Evolutionary conservation across 306 rosid species (phyloP).

Genomic region (Canavalia ensiformis): DNA sequence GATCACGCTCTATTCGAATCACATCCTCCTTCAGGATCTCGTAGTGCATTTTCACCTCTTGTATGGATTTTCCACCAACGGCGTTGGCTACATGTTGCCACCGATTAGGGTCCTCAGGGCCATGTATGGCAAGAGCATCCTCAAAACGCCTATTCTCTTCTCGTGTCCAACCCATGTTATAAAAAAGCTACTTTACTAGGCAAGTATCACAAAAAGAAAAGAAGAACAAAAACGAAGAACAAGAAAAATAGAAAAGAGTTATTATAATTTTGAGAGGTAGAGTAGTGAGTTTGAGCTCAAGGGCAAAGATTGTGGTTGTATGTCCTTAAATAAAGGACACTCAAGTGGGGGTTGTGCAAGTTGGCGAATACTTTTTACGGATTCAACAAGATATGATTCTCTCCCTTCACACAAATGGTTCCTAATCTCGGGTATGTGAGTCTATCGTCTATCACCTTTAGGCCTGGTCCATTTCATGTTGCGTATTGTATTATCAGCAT

Average conservation of each 20-base stretch:
- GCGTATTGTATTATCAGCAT: slow-evolving; percentile 45
- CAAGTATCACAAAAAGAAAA: no score
- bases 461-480: slow-evolving; percentile 29
- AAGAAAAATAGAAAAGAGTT: not conserved
- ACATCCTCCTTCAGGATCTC: slow-evolving; percentile 84
- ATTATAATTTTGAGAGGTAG: not conserved
- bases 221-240: not conserved
- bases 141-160: slow-evolving; percentile 87
- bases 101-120: slow-evolving; percentile 81
- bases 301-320: slow-evolving; percentile 33
- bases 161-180: slow-evolving; percentile 70
- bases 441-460: not conserved
- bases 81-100: slow-evolving; percentile 92
- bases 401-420: slow-evolving; percentile 1
- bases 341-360: slow-evolving; percentile 57
- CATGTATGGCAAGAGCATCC: slow-evolving; percentile 86
- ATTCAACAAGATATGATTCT: slow-evolving; percentile 62
- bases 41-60: slow-evolving; percentile 82
- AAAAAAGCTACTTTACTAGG: no score
- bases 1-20: slow-evolving; percentile 76
- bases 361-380: slow-evolving; percentile 55
- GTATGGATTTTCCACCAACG: slow-evolving; percentile 79
- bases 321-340: slow-evolving; percentile 61
- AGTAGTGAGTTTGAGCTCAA: slow-evolving; percentile 1
- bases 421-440: not conserved